Conservation (phyloP, 805 yeast species). For the Ogataea haglerorum region DNA sequence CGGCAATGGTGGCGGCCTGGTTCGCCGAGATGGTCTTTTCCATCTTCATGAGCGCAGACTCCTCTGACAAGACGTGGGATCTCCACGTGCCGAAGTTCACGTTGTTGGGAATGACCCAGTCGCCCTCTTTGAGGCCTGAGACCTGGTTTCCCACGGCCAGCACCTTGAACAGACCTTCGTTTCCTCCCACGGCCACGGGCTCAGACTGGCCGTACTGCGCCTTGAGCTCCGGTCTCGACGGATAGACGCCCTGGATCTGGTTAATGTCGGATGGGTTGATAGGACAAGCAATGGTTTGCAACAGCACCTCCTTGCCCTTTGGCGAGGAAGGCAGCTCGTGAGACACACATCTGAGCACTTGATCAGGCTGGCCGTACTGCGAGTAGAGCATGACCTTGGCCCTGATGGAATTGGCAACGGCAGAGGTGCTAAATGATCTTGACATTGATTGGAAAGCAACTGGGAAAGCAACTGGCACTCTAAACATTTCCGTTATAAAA, state of each 20-base stretch:
- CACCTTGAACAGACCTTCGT: conserved; percentile 90
- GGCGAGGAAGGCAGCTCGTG: conserved; percentile 47
- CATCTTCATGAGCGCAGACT: conserved; percentile 53
- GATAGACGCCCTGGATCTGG: conserved; percentile 84
- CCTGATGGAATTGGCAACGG: conserved; percentile 16
- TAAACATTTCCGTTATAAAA: not conserved
- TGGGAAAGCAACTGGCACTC: not conserved
- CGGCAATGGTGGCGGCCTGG: conserved; percentile 86
- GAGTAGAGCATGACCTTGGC: conserved; percentile 67
- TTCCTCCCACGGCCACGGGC: conserved; percentile 85
- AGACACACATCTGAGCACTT: conserved; percentile 49
- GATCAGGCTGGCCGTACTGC: conserved; percentile 63
- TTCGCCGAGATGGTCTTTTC: conserved; percentile 50
- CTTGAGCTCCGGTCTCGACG: conserved; percentile 64
- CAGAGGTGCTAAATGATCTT: conserved; percentile 9
- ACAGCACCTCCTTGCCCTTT: conserved; percentile 46
- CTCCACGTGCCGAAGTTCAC: conserved; percentile 95
- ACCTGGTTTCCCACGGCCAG: conserved; percentile 62
- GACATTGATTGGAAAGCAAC: not conserved
- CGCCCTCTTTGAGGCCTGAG: conserved; percentile 54
- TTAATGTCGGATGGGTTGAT: conserved; percentile 88
- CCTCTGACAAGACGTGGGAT: conserved; percentile 59
- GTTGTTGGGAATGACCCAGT: conserved; percentile 79
- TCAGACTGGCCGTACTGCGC: conserved; percentile 50
- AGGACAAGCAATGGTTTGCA: conserved; percentile 75